These are phyloP conservation scores for Candida tropicalis DNA, from an alignment of 1,139 yeast species.

Conservation along the genomic window DNA sequence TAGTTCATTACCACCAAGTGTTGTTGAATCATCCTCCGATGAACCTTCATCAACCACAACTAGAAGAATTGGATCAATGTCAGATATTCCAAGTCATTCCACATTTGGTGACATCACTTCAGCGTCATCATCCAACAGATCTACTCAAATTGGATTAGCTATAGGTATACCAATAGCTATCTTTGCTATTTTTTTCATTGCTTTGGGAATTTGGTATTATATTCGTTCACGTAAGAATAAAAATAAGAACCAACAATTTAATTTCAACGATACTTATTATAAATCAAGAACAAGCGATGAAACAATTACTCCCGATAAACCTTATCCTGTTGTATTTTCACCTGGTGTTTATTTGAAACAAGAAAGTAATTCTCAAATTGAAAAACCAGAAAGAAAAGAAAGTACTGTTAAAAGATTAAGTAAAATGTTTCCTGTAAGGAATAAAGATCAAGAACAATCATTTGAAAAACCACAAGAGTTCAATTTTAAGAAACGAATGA, in stretches of 20 bases:
- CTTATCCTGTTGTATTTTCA: constrained; percentile 16
- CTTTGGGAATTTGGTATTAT: constrained; percentile 25
- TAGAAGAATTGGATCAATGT: constrained; percentile 5
- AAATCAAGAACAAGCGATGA: constrained; percentile 9
- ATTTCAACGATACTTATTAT: constrained; percentile 11
- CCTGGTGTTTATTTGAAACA: constrained; percentile 13
- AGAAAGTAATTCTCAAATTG: not conserved
- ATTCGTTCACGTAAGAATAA: constrained; percentile 22
- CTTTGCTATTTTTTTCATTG: constrained; percentile 27
- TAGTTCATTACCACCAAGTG: not conserved
- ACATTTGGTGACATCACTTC: constrained; percentile 9
- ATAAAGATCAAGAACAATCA: constrained; percentile 1
- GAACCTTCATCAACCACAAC: not conserved
- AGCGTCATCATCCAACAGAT: constrained; percentile 11
- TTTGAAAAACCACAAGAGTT: not conserved
- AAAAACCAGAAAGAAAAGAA: not conserved
- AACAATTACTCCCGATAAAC: constrained; percentile 12
- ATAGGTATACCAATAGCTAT: constrained; percentile 47
- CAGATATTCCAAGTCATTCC: constrained; percentile 7
- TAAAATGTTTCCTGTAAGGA: constrained; percentile 5
- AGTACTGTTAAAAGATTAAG: constrained; percentile 3
- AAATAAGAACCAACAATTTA: constrained; percentile 13
- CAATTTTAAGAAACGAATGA: constrained; percentile 12
- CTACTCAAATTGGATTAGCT: constrained; percentile 39
- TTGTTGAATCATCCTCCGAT: not conserved